These are phyloP conservation scores for Tulasnella sp. DNA, from an alignment of 768 basidiomycete genomes.

Conservation along the genomic window DNA sequence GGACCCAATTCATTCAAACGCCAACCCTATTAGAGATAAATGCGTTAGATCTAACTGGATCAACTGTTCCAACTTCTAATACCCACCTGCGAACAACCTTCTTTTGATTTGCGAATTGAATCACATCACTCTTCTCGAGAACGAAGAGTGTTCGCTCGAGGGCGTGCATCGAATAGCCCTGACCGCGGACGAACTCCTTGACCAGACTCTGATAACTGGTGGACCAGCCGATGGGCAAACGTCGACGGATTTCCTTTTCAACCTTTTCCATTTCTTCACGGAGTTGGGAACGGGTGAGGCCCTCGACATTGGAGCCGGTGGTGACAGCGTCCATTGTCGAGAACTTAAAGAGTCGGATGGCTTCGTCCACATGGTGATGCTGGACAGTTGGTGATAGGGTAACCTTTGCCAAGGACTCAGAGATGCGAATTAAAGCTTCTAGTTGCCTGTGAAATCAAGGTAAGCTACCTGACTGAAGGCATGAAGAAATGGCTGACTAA, in stretches of 20 bases:
- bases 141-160: constrained; percentile 85
- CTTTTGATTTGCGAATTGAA: constrained; percentile 54
- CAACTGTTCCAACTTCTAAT: background rate
- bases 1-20: background rate
- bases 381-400: constrained; percentile 78
- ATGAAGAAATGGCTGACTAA: constrained; percentile 28
- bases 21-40: background rate
- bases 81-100: constrained; percentile 11
- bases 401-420: constrained; percentile 91
- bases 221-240: constrained; percentile 90
- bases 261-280: constrained; percentile 90
- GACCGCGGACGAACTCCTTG: constrained; percentile 85
- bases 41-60: background rate
- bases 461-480: background rate
- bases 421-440: constrained; percentile 98
- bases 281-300: constrained; percentile 78
- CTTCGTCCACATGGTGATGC: constrained; percentile 93
- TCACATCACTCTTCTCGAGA: constrained; percentile 90
- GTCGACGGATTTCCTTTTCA: constrained; percentile 70
- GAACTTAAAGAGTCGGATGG: constrained; percentile 95
- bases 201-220: constrained; percentile 92
- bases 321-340: constrained; percentile 99
- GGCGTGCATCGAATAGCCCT: constrained; percentile 82
- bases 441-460: constrained; percentile 53
- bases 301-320: constrained; percentile 77